phyloP scores from a whole-genome alignment of 2,329 filamentous ascomycete species.

The Colletotrichum cereale region DNA sequence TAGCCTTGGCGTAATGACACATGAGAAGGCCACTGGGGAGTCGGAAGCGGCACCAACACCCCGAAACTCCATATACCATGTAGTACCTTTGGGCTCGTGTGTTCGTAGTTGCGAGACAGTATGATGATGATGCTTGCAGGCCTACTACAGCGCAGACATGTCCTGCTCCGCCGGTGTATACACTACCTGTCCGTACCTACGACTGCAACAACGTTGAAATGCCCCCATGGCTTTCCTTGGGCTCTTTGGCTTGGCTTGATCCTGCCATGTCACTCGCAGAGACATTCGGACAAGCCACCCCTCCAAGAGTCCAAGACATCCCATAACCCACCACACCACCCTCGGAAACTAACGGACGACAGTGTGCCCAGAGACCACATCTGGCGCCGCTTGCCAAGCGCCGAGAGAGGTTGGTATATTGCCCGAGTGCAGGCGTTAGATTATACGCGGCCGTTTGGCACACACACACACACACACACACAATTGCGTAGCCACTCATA shows the following conservation, averaged over 20 bases:
- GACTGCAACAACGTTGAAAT: neutral
- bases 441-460: neutral
- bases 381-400: neutral
- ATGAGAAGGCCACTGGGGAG: slow-evolving; percentile 17
- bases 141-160: neutral
- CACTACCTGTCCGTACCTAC: neutral
- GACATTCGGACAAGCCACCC: slow-evolving; percentile 7
- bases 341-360: neutral
- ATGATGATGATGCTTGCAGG: neutral
- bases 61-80: neutral
- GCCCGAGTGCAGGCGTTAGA: neutral
- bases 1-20: slow-evolving; percentile 34
- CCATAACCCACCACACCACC: neutral
- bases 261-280: neutral
- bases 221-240: neutral
- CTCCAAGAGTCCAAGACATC: slow-evolving; percentile 11
- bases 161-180: neutral
- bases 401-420: neutral
- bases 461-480: neutral
- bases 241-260: slow-evolving; percentile 13
- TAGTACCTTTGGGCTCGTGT: neutral
- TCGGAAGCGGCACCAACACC: slow-evolving; percentile 29
- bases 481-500: neutral
- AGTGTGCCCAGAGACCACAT: neutral
- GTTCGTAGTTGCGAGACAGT: neutral